Percentiles rank a stretch among this genome's conserved stretches.
Evolutionary conservation across 164 flowering plant genomes (phyloP).

Genomic region (Liriodendron chinense): DNA sequence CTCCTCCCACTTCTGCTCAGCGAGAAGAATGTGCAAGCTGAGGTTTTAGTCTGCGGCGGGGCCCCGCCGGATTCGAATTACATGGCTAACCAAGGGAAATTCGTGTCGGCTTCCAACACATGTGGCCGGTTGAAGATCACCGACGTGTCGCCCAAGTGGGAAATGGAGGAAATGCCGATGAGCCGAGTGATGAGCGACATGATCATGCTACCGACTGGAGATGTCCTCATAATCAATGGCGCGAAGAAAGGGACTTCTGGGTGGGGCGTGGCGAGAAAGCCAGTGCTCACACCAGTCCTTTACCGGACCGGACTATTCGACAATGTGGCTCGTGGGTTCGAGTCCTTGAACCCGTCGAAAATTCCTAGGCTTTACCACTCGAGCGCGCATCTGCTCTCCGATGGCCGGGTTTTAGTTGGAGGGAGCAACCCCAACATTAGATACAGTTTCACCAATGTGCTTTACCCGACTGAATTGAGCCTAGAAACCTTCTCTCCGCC

Average conservation of each 20-base stretch:
- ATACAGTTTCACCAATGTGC: conserved; percentile 27
- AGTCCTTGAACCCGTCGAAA: conserved; percentile 16
- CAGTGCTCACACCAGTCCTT: conserved; percentile 42
- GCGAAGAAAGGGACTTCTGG: conserved; percentile 49
- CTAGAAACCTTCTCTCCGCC: conserved; percentile 40
- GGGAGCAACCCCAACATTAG: conserved; percentile 34
- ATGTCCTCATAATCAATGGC: conserved; percentile 52
- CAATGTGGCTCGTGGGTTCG: conserved; percentile 12
- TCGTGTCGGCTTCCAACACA: conserved; percentile 29
- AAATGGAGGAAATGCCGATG: conserved; percentile 52
- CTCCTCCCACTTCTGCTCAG: conserved; percentile 36
- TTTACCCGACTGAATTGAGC: conserved; percentile 36
- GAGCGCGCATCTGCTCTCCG: conserved; percentile 25
- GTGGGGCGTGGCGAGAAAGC: conserved; percentile 34
- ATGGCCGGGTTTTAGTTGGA: conserved; percentile 35
- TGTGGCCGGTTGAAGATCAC: conserved; percentile 44
- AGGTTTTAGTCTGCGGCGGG: conserved; percentile 60
- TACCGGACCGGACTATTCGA: conserved; percentile 20
- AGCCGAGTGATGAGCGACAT: conserved; percentile 50
- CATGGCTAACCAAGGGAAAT: conserved; percentile 21
- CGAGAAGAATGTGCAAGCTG: conserved; percentile 16
- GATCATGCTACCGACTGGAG: conserved; percentile 45
- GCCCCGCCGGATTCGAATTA: conserved; percentile 27
- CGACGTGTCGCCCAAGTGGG: conserved; percentile 31
- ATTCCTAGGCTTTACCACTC: conserved; percentile 53